Percentiles rank a stretch among this genome's conserved stretches.
Conservation (phyloP, 805 yeast genomes). For the Zygoascus tannicola region DNA sequence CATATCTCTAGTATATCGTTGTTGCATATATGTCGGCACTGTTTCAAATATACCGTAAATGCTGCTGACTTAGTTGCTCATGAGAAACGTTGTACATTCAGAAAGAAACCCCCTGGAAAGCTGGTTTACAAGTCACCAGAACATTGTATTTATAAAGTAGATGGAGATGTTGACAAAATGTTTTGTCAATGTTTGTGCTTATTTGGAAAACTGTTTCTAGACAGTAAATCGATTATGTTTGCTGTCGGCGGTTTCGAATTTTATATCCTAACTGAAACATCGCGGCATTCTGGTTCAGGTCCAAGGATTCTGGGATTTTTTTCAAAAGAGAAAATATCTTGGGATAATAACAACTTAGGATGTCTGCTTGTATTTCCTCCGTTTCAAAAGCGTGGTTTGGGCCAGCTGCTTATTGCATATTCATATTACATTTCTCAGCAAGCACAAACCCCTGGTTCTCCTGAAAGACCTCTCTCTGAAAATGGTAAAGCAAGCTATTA, state of each 20-base stretch:
- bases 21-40: constrained; percentile 65
- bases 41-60: constrained; percentile 69
- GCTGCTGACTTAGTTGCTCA: constrained; percentile 43
- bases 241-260: constrained; percentile 72
- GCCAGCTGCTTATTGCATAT: constrained; percentile 71
- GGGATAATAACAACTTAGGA: constrained; percentile 76
- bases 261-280: constrained; percentile 39
- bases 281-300: background rate
- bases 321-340: constrained; percentile 73
- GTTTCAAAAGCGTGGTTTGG: constrained; percentile 69
- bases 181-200: constrained; percentile 78
- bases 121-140: constrained; percentile 54
- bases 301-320: constrained; percentile 78
- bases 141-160: constrained; percentile 52
- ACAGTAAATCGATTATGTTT: constrained; percentile 81
- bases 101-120: constrained; percentile 46
- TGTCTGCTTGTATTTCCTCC: constrained; percentile 91
- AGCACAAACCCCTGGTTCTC: constrained; percentile 61
- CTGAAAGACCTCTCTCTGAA: constrained; percentile 82
- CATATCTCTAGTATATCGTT: constrained; percentile 30
- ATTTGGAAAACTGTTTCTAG: constrained; percentile 80
- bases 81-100: constrained; percentile 19
- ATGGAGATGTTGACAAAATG: constrained; percentile 48
- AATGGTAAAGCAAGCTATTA: constrained; percentile 70
- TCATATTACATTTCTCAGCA: constrained; percentile 66